Conservation (phyloP, 208 protist genomes). For the Porcisia hertigi region DNA sequence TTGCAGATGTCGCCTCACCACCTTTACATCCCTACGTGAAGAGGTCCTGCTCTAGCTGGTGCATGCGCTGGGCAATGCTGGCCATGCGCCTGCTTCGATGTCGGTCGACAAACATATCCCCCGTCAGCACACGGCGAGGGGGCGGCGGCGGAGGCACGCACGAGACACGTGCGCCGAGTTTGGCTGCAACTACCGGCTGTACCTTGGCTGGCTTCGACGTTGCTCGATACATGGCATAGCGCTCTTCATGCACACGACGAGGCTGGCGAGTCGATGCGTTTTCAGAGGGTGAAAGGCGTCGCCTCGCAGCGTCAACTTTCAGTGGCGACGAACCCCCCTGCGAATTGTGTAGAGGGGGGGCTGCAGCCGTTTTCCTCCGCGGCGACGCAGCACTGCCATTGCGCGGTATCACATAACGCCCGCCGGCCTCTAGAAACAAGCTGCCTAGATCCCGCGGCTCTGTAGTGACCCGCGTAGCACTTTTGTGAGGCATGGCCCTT, state of each 20-base stretch:
- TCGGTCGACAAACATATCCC: conserved; percentile 22
- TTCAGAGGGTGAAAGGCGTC: neutral
- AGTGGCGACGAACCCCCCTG: conserved; percentile 1
- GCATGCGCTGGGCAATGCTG: conserved; percentile 45
- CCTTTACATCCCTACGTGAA: neutral
- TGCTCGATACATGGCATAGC: conserved; percentile 39
- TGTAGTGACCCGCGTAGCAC: neutral
- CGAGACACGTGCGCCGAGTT: neutral
- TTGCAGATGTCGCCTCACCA: neutral
- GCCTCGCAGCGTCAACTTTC: neutral
- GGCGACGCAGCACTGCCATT: neutral
- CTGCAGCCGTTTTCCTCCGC: neutral
- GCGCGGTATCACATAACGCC: neutral
- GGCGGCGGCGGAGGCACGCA: neutral
- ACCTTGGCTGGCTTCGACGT: neutral
- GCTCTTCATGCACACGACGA: neutral
- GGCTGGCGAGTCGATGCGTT: neutral
- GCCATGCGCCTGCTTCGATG: conserved; percentile 24
- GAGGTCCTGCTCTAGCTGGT: conserved; percentile 46
- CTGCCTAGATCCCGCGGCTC: conserved; percentile 8
- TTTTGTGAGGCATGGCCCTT: neutral
- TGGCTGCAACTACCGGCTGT: neutral
- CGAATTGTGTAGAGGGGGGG: neutral
- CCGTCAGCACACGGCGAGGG: neutral
- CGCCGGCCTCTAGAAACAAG: conserved; percentile 10